Percentiles rank a stretch among this genome's conserved stretches.
Evolutionary conservation across 768 basidiomycete species (phyloP).

Genomic region (Boletus rubescentipes): DNA sequence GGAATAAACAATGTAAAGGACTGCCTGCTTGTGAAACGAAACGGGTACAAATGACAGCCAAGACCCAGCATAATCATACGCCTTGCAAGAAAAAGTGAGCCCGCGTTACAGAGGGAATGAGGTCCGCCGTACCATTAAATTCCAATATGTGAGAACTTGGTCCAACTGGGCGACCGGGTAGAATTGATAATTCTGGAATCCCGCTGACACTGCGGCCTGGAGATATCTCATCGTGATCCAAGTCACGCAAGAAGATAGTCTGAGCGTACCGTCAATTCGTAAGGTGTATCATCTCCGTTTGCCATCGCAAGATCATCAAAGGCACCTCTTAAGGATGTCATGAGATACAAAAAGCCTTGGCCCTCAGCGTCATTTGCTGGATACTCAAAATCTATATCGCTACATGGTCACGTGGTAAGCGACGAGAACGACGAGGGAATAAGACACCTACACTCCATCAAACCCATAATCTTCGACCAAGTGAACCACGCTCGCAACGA

Average conservation of each 20-base stretch:
- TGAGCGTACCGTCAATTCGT: slow-evolving; percentile 48
- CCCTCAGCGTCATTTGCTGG: slow-evolving; percentile 58
- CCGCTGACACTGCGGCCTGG: slow-evolving; percentile 62
- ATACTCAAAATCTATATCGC: slow-evolving; percentile 81
- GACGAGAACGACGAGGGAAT: neutral
- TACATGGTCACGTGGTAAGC: slow-evolving; percentile 18
- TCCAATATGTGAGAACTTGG: slow-evolving; percentile 69
- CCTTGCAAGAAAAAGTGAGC: slow-evolving; percentile 35
- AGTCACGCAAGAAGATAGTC: neutral
- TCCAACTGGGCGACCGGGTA: slow-evolving; percentile 66
- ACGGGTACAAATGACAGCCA: slow-evolving; percentile 61
- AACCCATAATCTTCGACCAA: slow-evolving; percentile 75
- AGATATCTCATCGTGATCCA: slow-evolving; percentile 1
- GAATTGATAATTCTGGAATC: slow-evolving; percentile 54
- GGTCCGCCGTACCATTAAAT: slow-evolving; percentile 60
- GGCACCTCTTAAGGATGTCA: slow-evolving; percentile 59
- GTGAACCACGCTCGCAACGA: slow-evolving; percentile 60
- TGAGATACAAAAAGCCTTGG: slow-evolving; percentile 63
- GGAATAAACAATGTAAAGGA: neutral
- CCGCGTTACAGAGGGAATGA: neutral
- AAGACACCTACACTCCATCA: slow-evolving; percentile 62
- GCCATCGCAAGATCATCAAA: slow-evolving; percentile 54
- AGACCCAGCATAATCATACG: slow-evolving; percentile 76
- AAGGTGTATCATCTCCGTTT: slow-evolving; percentile 64
- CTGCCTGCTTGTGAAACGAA: slow-evolving; percentile 21